These are phyloP conservation scores for Agrocybe praecox DNA, from an alignment of 768 basidiomycete genomes.

Conservation along the genomic window DNA sequence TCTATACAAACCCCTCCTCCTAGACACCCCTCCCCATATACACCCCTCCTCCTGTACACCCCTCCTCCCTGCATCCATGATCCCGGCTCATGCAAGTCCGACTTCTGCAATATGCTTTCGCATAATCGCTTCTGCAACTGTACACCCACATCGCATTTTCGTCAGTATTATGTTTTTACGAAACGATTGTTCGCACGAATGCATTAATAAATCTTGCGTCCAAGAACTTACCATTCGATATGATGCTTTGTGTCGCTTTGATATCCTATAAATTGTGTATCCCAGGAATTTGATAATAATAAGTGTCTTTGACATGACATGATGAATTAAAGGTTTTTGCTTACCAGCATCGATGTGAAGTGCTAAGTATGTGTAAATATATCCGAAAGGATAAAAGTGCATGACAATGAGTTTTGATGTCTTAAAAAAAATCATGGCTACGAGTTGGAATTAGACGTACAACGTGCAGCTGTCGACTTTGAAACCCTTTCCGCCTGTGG, in stretches of 20 bases:
- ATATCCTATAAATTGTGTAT: conserved; percentile 48
- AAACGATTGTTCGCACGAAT: conserved; percentile 1
- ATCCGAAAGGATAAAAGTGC: background rate
- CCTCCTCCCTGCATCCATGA: background rate
- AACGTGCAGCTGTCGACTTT: conserved; percentile 61
- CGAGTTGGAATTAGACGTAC: conserved; percentile 40
- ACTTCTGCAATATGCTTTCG: conserved; percentile 63
- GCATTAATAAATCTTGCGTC: background rate
- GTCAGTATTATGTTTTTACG: background rate
- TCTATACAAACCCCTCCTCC: conserved; percentile 8
- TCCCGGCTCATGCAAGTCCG: conserved; percentile 37
- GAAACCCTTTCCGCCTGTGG: conserved; percentile 65
- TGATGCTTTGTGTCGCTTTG: conserved; percentile 66
- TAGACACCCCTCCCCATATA: background rate
- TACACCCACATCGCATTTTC: conserved; percentile 6
- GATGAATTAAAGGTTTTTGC: background rate
- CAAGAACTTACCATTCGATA: conserved; percentile 54
- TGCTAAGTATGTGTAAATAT: conserved; percentile 42
- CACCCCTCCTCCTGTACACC: too few relatives aligned
- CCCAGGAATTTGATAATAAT: background rate
- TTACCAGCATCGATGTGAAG: conserved; percentile 71
- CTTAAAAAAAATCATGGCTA: background rate
- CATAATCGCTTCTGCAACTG: conserved; percentile 70
- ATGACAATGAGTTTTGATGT: background rate
- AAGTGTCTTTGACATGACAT: background rate